Conservation (phyloP, 306 rosid species). For the Vachellia collinsii region DNA sequence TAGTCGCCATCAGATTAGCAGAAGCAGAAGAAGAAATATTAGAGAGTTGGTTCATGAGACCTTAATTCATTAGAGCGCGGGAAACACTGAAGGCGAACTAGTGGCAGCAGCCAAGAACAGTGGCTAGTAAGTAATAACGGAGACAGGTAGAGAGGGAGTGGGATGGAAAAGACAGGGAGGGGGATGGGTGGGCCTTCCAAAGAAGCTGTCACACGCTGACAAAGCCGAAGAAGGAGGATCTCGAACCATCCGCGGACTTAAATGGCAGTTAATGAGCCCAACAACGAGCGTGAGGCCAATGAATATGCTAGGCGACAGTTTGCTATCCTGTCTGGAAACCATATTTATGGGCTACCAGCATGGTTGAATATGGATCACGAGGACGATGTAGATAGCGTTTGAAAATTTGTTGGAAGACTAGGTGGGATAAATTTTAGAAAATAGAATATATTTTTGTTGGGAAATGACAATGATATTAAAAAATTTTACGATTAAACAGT, state of each 20-base stretch:
- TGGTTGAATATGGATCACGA: neutral
- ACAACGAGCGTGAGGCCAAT: no score
- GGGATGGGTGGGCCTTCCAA: neutral
- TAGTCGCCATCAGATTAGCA: constrained; percentile 29
- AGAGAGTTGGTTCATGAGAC: constrained; percentile 20
- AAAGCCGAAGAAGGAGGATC: neutral
- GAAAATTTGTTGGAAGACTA: no score
- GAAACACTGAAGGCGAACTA: neutral
- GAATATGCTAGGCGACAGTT: neutral
- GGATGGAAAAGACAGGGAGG: neutral
- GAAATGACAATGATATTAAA: no score
- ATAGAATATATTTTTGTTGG: no score
- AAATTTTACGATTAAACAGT: no score
- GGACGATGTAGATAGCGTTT: neutral
- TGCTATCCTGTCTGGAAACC: neutral
- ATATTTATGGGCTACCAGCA: no score
- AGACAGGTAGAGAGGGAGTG: neutral
- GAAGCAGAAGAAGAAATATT: constrained; percentile 13
- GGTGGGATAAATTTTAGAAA: no score
- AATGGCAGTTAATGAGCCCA: neutral
- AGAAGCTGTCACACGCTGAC: neutral
- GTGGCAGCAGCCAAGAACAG: neutral
- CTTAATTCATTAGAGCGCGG: neutral
- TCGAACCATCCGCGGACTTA: neutral
- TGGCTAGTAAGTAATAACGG: neutral